A percentile compares a stretch with the other conserved stretches of the same genome.
These are phyloP conservation scores for Porogramme epimiltina DNA, from an alignment of 1,284 basidiomycete genomes.

Conservation along the genomic window DNA sequence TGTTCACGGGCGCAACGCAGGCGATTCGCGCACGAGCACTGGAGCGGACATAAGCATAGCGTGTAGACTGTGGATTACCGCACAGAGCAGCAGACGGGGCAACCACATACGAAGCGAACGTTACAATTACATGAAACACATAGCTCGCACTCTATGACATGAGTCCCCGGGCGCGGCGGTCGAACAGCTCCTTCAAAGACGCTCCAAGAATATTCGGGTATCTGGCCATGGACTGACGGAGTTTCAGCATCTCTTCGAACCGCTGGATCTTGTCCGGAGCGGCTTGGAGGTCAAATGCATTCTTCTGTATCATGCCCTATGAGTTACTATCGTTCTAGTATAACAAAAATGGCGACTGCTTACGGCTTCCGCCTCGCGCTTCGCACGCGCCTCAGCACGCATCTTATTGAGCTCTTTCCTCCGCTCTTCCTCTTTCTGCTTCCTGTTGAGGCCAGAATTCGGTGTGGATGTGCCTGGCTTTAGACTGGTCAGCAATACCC, in stretches of 20 bases:
- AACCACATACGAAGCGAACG: too few relatives aligned
- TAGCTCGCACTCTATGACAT: too few relatives aligned
- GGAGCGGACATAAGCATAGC: too few relatives aligned
- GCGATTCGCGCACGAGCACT: too few relatives aligned
- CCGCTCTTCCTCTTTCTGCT: constrained; percentile 70
- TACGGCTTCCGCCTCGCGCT: constrained; percentile 58
- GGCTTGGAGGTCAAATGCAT: constrained; percentile 68
- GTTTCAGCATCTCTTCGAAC: constrained; percentile 61
- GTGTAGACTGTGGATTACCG: too few relatives aligned
- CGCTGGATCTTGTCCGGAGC: constrained; percentile 66
- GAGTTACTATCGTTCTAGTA: constrained; percentile 6
- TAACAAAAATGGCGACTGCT: constrained; percentile 22
- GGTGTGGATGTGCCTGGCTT: constrained; percentile 55
- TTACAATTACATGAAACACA: too few relatives aligned
- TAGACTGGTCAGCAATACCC: too few relatives aligned
- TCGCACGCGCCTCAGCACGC: constrained; percentile 69
- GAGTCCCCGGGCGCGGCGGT: too few relatives aligned
- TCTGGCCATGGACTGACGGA: constrained; percentile 51
- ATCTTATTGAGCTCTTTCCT: constrained; percentile 68
- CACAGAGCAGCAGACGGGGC: too few relatives aligned
- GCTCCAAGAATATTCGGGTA: constrained; percentile 71
- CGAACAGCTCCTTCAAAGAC: constrained; percentile 51
- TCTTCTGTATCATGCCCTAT: constrained; percentile 43
- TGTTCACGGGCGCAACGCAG: too few relatives aligned
- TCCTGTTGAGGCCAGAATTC: constrained; percentile 56